A percentile compares a stretch with the other conserved stretches of the same genome.
Evolutionary conservation across 176 grass and related monocot species (phyloP).

Genomic region (Carex cristatella): DNA sequence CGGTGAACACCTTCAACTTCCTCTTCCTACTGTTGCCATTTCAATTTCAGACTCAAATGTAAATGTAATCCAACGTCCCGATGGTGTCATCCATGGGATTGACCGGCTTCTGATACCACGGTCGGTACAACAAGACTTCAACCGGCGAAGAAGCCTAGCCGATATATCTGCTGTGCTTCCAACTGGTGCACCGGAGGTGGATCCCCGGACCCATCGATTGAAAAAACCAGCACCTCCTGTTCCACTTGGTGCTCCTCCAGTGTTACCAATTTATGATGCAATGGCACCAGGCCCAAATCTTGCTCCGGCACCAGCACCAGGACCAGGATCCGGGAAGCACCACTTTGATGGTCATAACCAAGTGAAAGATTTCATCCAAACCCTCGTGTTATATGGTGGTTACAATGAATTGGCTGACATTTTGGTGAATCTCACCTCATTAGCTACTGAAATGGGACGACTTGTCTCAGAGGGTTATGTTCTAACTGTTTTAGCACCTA

Average conservation of each 20-base stretch:
- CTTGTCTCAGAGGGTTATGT: slow-evolving; percentile 89
- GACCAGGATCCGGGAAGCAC: slow-evolving; percentile 44
- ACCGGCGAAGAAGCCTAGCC: slow-evolving; percentile 73
- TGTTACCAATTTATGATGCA: slow-evolving; percentile 61
- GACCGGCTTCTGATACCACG: slow-evolving; percentile 71
- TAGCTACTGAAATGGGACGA: slow-evolving; percentile 86
- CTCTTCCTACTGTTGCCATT: neutral
- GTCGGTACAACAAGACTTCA: slow-evolving; percentile 93
- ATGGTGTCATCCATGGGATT: slow-evolving; percentile 91
- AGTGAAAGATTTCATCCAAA: slow-evolving; percentile 97
- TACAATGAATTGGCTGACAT: slow-evolving; percentile 95
- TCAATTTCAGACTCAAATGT: slow-evolving; percentile 48
- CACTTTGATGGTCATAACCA: slow-evolving; percentile 71
- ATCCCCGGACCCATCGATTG: slow-evolving; percentile 76
- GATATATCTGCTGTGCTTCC: slow-evolving; percentile 75
- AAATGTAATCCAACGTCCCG: slow-evolving; percentile 37
- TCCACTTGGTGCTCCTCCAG: slow-evolving; percentile 42
- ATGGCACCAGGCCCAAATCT: slow-evolving; percentile 59
- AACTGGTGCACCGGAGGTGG: slow-evolving; percentile 71
- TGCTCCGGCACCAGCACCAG: slow-evolving; percentile 43
- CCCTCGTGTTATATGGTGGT: slow-evolving; percentile 70
- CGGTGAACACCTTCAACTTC: slow-evolving; percentile 57
- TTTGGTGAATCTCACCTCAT: slow-evolving; percentile 84
- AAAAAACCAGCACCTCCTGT: slow-evolving; percentile 71
- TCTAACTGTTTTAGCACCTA: slow-evolving; percentile 82